phyloP scores from a whole-genome alignment of 345 rosid species.

The Salix purpurea region DNA sequence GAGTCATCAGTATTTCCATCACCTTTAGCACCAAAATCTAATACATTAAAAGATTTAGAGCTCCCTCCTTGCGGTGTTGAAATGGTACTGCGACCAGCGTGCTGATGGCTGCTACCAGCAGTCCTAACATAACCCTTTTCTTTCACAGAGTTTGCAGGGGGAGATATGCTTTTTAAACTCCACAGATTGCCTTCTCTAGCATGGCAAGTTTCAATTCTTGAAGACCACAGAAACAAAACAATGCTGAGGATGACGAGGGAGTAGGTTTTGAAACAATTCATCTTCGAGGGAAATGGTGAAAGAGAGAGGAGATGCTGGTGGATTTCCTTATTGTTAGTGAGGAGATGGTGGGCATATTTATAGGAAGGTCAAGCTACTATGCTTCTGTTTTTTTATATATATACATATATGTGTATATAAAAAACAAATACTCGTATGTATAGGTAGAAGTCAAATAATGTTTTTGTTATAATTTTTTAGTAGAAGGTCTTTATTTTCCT shows the following conservation, averaged over 20 bases:
- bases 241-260: conserved; percentile 19
- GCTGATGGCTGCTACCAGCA: background rate
- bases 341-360: too few species aligned
- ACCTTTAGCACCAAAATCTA: conserved; percentile 76
- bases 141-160: background rate
- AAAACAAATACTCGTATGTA: too few species aligned
- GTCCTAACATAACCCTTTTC: background rate
- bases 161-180: conserved; percentile 17
- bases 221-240: conserved; percentile 28
- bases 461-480: too few species aligned
- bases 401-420: too few species aligned
- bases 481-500: too few species aligned
- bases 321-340: too few species aligned
- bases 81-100: conserved; percentile 9
- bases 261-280: conserved; percentile 28
- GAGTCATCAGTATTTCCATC: conserved; percentile 72
- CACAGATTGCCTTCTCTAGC: conserved; percentile 46
- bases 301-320: too few species aligned
- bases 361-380: too few species aligned
- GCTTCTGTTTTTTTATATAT: too few species aligned
- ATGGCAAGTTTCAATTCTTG: conserved; percentile 33
- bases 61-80: conserved; percentile 15
- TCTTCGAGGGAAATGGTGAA: conserved; percentile 11
- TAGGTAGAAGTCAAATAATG: too few species aligned
- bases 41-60: conserved; percentile 45